Conservation (phyloP, 2,329 filamentous ascomycete genomes). For the Amphichorda felina region DNA sequence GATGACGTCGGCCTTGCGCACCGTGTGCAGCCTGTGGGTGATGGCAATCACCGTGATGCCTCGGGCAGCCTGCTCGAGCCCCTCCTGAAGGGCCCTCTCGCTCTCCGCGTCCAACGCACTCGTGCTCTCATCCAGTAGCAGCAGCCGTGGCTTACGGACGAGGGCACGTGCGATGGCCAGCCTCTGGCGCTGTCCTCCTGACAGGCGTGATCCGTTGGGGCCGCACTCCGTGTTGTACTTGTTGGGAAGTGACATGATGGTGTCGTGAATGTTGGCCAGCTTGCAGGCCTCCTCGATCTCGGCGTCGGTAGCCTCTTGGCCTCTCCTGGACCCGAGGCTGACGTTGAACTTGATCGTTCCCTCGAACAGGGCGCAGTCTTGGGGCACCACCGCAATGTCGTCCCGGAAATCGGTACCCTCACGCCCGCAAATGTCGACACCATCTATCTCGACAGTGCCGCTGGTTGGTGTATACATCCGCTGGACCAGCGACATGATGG, state of each 20-base stretch:
- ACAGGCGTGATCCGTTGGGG: conserved; percentile 62
- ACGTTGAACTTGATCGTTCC: conserved; percentile 46
- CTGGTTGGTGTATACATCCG: conserved; percentile 32
- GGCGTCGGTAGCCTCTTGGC: conserved; percentile 38
- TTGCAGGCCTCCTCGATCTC: conserved; percentile 57
- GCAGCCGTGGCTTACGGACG: conserved; percentile 56
- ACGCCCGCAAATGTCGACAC: conserved; percentile 29
- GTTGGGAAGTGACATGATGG: conserved; percentile 47
- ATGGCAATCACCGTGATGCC: conserved; percentile 47
- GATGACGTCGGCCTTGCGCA: conserved; percentile 44
- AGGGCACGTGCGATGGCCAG: conserved; percentile 69
- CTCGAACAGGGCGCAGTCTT: conserved; percentile 46
- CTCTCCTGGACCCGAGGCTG: conserved; percentile 39
- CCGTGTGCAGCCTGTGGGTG: conserved; percentile 44
- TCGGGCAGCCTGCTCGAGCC: conserved; percentile 44
- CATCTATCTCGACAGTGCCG: conserved; percentile 31
- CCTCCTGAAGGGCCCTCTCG: conserved; percentile 53
- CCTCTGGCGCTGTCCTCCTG: conserved; percentile 70
- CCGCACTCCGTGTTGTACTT: conserved; percentile 57
- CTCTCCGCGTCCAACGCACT: conserved; percentile 64
- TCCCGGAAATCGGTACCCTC: conserved; percentile 34
- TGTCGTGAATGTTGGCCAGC: conserved; percentile 60
- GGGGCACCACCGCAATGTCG: conserved; percentile 42
- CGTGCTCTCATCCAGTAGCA: conserved; percentile 76
- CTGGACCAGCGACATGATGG: conserved; percentile 45